Evolutionary conservation across 208 protist genomes (phyloP).

Genomic region (Lotmaria passim): DNA sequence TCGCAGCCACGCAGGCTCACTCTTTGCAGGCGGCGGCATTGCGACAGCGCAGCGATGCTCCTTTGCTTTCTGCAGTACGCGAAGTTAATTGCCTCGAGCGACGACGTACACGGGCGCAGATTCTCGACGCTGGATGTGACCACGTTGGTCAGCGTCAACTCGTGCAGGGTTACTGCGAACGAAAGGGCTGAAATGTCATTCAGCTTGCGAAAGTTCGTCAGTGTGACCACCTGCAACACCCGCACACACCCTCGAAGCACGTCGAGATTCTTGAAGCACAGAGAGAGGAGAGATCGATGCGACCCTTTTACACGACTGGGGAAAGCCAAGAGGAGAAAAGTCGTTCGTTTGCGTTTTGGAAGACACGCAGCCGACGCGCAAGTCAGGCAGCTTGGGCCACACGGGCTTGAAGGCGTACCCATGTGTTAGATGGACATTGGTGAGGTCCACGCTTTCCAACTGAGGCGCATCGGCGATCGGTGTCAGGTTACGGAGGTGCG

Average conservation of each 20-base stretch:
- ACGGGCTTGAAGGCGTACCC: neutral
- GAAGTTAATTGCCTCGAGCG: slow-evolving; percentile 5
- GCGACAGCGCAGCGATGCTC: neutral
- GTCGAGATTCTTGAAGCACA: slow-evolving; percentile 2
- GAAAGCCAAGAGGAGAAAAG: slow-evolving; percentile 4
- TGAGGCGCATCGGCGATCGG: neutral
- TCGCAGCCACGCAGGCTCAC: neutral
- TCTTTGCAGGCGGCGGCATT: neutral
- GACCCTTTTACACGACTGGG: neutral
- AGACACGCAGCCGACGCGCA: neutral
- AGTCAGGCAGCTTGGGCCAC: slow-evolving; percentile 9
- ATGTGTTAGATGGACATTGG: neutral
- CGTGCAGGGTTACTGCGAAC: neutral
- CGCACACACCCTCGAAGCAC: neutral
- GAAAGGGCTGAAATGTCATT: slow-evolving; percentile 6
- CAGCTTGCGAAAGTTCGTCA: neutral
- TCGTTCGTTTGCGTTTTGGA: neutral
- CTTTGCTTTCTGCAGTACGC: neutral
- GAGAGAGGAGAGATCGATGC: neutral
- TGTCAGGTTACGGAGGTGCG: neutral
- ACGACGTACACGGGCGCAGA: neutral
- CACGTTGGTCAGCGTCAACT: neutral
- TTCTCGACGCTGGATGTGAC: slow-evolving; percentile 8
- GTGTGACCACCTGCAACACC: neutral
- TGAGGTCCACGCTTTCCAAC: neutral